A percentile compares a stretch with the other conserved stretches of the same genome.
Evolutionary conservation across 192 early-diverging fungal genomes (phyloP).

Genomic region (Linnemannia zychae): DNA sequence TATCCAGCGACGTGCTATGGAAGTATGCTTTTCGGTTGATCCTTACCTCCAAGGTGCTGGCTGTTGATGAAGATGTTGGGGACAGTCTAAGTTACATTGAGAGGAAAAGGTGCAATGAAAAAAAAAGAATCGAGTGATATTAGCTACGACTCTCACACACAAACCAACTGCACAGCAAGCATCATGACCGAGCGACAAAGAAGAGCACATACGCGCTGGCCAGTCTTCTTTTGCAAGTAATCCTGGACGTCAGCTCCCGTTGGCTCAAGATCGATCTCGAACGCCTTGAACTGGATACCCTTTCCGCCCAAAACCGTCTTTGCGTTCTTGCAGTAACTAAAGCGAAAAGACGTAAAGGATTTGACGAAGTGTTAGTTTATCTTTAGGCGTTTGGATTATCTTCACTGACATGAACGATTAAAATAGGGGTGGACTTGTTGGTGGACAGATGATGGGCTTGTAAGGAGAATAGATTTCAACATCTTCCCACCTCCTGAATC

Average conservation of each 20-base stretch:
- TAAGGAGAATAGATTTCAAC: too few relatives aligned
- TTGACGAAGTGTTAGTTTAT: too few relatives aligned
- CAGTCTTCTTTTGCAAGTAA: slow-evolving; percentile 62
- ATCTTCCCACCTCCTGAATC: slow-evolving; percentile 11
- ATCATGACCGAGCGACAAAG: not conserved
- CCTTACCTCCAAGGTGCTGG: slow-evolving; percentile 70
- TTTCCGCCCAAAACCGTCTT: slow-evolving; percentile 54
- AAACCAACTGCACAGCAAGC: not conserved
- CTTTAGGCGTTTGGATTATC: too few relatives aligned
- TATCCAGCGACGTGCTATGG: not conserved
- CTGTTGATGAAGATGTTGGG: slow-evolving; percentile 74
- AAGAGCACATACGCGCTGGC: slow-evolving; percentile 58
- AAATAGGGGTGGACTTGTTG: not conserved
- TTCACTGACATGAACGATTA: not conserved
- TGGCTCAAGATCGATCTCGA: slow-evolving; percentile 63
- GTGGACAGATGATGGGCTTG: too few relatives aligned
- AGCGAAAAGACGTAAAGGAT: not conserved
- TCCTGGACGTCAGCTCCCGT: slow-evolving; percentile 68
- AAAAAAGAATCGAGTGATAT: not conserved
- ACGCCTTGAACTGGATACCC: slow-evolving; percentile 59
- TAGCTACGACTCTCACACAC: not conserved
- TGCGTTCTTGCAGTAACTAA: slow-evolving; percentile 53
- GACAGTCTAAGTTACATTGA: slow-evolving; percentile 59
- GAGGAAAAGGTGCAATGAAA: not conserved
- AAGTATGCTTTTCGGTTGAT: not conserved